A percentile compares a stretch with the other conserved stretches of the same genome.
phyloP scores from a whole-genome alignment of 768 basidiomycete species.

The Suillus discolor region DNA sequence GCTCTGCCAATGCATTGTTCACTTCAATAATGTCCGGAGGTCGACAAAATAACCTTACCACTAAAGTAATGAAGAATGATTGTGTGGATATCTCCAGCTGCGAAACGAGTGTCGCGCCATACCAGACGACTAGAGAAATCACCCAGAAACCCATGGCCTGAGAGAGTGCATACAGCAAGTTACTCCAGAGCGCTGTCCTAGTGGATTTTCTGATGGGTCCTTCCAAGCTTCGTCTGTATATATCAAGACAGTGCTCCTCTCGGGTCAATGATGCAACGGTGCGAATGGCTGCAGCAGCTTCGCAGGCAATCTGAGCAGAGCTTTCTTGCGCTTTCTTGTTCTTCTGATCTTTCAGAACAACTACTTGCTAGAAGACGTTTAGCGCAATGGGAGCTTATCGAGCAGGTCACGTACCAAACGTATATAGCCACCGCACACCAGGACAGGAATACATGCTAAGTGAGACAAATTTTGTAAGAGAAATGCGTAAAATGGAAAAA shows the following conservation, averaged over 20 bases:
- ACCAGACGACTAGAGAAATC: conserved; percentile 85
- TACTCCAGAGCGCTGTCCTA: conserved; percentile 62
- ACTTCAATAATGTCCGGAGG: not conserved
- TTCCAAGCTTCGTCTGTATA: conserved; percentile 73
- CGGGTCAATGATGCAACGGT: conserved; percentile 89
- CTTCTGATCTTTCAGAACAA: conserved; percentile 82
- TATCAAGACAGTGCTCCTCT: conserved; percentile 72
- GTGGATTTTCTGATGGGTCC: conserved; percentile 68
- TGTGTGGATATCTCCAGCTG: conserved; percentile 51
- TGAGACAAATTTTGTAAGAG: not conserved
- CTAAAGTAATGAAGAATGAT: conserved; percentile 82
- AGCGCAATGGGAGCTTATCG: not conserved
- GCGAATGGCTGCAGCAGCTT: conserved; percentile 86
- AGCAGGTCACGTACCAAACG: conserved; percentile 56
- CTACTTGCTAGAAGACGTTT: conserved; percentile 55
- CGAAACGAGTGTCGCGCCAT: conserved; percentile 64
- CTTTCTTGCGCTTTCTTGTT: conserved; percentile 80
- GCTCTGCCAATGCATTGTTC: conserved; percentile 42
- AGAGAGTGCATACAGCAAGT: conserved; percentile 68
- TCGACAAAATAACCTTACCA: conserved; percentile 46
- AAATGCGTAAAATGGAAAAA: not conserved
- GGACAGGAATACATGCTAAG: conserved; percentile 66
- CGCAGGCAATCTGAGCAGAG: conserved; percentile 88
- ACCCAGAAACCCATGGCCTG: conserved; percentile 78
- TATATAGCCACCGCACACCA: conserved; percentile 77